phyloP scores from a whole-genome alignment of 352 stramenopile species.

The Globisporangium recalcitrans region DNA sequence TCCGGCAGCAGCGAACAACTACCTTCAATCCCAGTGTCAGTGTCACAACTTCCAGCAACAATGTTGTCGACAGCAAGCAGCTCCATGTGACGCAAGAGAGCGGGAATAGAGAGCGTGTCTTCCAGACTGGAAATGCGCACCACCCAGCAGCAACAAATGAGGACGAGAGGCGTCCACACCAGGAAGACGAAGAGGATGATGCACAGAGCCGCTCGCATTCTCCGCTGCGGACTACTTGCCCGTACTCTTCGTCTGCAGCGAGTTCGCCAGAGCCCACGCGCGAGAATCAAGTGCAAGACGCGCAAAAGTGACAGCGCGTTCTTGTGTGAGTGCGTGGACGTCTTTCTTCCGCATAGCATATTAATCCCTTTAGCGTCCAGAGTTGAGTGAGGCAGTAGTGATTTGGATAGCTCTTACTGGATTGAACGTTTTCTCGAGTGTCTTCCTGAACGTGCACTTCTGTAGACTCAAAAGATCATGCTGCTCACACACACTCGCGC shows the following conservation, averaged over 20 bases:
- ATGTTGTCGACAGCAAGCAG: neutral
- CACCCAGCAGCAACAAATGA: neutral
- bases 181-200: neutral
- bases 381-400: no score
- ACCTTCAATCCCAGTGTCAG: neutral
- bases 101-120: neutral
- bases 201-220: neutral
- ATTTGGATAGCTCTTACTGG: no score
- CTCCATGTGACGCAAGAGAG: neutral
- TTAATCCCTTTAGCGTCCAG: no score
- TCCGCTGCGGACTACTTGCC: neutral
- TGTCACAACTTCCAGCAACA: neutral
- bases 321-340: neutral
- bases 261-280: neutral
- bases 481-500: no score
- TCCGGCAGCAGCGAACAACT: constrained; percentile 39
- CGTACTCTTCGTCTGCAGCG: neutral
- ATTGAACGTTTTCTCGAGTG: no score
- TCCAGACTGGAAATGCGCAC: neutral
- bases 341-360: no score
- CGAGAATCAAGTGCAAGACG: neutral
- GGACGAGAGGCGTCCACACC: no score
- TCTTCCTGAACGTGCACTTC: no score
- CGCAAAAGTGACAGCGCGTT: neutral
- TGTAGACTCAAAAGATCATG: no score